Evolutionary conservation across 441 rosid genomes (phyloP).

Genomic region (Gossypium davidsonii): DNA sequence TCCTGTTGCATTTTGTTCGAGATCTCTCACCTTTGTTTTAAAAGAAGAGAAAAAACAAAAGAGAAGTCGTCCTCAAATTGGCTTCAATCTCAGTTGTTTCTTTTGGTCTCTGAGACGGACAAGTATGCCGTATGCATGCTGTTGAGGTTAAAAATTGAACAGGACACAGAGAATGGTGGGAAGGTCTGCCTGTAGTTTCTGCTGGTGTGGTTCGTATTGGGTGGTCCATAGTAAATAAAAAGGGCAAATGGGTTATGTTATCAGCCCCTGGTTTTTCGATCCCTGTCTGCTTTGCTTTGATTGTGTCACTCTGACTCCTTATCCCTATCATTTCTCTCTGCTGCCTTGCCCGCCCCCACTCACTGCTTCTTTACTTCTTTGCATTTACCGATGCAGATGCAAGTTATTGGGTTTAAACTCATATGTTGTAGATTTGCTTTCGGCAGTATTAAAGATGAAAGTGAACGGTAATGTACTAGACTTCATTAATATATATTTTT

Average conservation of each 20-base stretch:
- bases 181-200: constrained; percentile 8
- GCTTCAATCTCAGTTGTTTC: not conserved
- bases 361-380: not conserved
- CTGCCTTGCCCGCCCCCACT: not conserved
- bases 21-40: not conserved
- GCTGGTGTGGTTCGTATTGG: not conserved
- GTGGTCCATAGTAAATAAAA: constrained; percentile 7
- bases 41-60: too few species aligned
- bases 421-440: not conserved
- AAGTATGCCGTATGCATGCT: not conserved
- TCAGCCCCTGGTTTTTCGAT: constrained; percentile 12
- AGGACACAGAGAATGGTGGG: not conserved
- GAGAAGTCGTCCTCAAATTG: not conserved
- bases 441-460: not conserved
- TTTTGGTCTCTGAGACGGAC: not conserved
- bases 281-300: not conserved
- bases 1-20: not conserved
- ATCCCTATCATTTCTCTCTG: not conserved
- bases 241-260: constrained; percentile 1
- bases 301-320: not conserved
- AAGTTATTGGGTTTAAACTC: not conserved
- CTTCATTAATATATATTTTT: too few species aligned
- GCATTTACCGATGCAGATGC: too few species aligned
- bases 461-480: not conserved
- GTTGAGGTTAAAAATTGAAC: not conserved